These are phyloP conservation scores for Lupinus albus DNA, from an alignment of 306 rosid species.

Conservation along the genomic window DNA sequence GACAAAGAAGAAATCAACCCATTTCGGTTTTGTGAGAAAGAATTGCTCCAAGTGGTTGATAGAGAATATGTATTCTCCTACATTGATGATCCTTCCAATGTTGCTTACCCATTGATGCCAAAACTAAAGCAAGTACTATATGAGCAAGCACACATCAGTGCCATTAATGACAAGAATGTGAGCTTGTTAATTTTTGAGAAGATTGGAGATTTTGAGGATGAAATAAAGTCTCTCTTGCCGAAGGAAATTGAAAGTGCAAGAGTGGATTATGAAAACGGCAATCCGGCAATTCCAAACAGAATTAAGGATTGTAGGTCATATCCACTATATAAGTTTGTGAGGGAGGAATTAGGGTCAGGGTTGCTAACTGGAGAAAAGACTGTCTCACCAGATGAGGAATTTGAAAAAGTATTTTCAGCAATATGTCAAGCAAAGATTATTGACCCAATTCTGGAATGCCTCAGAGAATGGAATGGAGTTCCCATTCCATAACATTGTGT, in stretches of 20 bases:
- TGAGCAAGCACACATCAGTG: too few relatives aligned
- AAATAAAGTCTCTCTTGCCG: too few relatives aligned
- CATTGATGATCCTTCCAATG: too few relatives aligned
- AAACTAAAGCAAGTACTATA: too few relatives aligned
- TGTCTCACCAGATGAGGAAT: constrained; percentile 57
- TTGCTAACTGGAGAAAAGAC: constrained; percentile 54
- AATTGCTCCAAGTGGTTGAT: too few relatives aligned
- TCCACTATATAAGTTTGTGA: constrained; percentile 57
- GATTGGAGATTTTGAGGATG: too few relatives aligned
- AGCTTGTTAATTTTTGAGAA: too few relatives aligned
- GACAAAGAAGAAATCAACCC: too few relatives aligned
- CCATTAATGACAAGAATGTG: too few relatives aligned
- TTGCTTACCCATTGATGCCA: too few relatives aligned
- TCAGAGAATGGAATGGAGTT: constrained; percentile 47
- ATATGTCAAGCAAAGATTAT: constrained; percentile 49
- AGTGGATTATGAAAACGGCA: constrained; percentile 46
- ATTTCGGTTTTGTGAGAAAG: too few relatives aligned
- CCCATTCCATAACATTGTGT: constrained; percentile 39
- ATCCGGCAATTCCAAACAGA: constrained; percentile 44
- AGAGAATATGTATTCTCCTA: too few relatives aligned
- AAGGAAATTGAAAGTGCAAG: constrained; percentile 43
- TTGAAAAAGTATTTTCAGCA: constrained; percentile 59
- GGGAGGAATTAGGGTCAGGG: constrained; percentile 46
- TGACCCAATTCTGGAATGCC: constrained; percentile 52
- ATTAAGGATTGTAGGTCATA: constrained; percentile 57